A percentile compares a stretch with the other conserved stretches of the same genome.
Conservation (phyloP, 2,329 filamentous ascomycete species). For the Aspergillus aculeatus region DNA sequence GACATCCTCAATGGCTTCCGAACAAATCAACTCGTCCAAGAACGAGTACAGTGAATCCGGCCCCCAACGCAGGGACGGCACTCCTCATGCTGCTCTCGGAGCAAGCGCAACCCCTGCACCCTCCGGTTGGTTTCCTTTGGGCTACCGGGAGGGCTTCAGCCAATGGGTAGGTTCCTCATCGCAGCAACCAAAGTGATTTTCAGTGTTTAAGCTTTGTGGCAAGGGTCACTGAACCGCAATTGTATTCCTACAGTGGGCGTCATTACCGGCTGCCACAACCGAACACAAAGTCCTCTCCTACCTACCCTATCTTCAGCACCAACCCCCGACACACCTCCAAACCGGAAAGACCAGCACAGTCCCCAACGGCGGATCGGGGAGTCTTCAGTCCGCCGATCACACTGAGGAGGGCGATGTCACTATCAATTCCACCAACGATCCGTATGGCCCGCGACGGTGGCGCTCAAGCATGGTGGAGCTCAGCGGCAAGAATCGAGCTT, state of each 20-base stretch:
- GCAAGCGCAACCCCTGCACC: constrained; percentile 31
- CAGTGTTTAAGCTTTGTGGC: constrained; percentile 3
- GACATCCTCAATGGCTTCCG: constrained; percentile 36
- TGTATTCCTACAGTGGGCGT: constrained; percentile 66
- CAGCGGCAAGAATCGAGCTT: constrained; percentile 76
- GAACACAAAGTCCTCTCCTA: constrained; percentile 86
- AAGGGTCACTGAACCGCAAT: constrained; percentile 18
- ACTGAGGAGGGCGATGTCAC: constrained; percentile 46
- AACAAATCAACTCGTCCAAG: constrained; percentile 35
- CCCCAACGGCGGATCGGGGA: constrained; percentile 28
- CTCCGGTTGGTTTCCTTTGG: constrained; percentile 70
- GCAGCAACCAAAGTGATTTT: background rate
- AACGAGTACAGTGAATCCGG: constrained; percentile 26
- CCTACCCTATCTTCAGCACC: constrained; percentile 72
- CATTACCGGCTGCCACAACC: constrained; percentile 74
- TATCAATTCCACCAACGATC: constrained; percentile 60
- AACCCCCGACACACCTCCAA: constrained; percentile 66
- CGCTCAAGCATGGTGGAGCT: constrained; percentile 79
- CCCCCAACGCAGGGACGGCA: constrained; percentile 17
- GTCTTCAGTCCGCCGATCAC: constrained; percentile 36
- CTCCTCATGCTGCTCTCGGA: constrained; percentile 35
- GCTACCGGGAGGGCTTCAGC: constrained; percentile 85
- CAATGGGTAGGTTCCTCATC: constrained; percentile 70
- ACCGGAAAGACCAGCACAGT: constrained; percentile 49
- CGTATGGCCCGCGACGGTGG: constrained; percentile 83